phyloP scores from a whole-genome alignment of 192 early-diverging fungal species.

The Geranomyces variabilis region DNA sequence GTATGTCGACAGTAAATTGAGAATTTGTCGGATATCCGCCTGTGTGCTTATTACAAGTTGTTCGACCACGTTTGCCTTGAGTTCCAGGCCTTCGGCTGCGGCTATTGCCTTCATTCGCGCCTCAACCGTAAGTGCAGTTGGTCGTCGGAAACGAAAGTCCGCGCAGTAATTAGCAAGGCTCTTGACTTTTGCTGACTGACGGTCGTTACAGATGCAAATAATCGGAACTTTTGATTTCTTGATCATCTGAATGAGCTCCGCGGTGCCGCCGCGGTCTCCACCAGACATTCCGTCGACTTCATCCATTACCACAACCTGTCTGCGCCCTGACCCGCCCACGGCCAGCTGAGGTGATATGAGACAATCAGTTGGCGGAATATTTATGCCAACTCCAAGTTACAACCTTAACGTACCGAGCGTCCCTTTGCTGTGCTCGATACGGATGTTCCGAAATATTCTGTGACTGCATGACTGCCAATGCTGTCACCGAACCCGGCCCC shows the following conservation, averaged over 20 bases:
- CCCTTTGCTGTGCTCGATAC: constrained; percentile 11
- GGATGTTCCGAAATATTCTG: constrained; percentile 53
- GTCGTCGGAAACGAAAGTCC: constrained; percentile 78
- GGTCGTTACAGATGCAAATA: constrained; percentile 99
- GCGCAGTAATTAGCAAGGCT: constrained; percentile 82
- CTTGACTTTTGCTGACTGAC: constrained; percentile 80
- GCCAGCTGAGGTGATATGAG: no score
- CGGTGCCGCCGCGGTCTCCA: constrained; percentile 90
- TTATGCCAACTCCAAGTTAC: no score
- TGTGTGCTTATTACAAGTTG: constrained; percentile 79
- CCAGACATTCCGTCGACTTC: constrained; percentile 99
- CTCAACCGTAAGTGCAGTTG: constrained; percentile 73
- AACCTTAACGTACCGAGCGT: not conserved
- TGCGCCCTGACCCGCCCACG: constrained; percentile 18
- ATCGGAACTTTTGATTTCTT: constrained; percentile 92
- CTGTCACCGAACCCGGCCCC: constrained; percentile 60
- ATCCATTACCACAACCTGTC: constrained; percentile 91
- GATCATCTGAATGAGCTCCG: constrained; percentile 87
- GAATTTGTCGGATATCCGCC: constrained; percentile 94
- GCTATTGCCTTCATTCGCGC: constrained; percentile 79
- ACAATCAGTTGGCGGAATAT: no score
- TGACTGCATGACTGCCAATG: constrained; percentile 56
- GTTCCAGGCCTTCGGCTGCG: constrained; percentile 69
- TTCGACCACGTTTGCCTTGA: constrained; percentile 78
- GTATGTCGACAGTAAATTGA: constrained; percentile 94